Conservation (phyloP, 164 flowering plant species). For the Malania oleifera region DNA sequence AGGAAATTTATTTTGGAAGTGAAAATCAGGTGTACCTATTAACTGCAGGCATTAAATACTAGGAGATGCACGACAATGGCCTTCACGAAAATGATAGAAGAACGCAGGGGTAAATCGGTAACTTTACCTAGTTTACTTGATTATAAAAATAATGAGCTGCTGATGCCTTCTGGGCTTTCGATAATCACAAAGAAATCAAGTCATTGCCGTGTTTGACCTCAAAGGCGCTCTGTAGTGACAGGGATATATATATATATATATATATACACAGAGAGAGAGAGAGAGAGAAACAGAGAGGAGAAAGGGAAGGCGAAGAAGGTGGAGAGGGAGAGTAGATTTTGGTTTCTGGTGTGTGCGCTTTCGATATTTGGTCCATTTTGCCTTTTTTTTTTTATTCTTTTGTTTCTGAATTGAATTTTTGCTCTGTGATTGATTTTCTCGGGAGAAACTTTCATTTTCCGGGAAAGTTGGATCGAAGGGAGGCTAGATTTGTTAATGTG, state of each 20-base stretch:
- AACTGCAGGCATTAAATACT: not conserved
- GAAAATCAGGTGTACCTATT: not conserved
- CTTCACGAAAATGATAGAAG: too few relatives aligned
- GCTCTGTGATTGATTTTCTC: conserved; percentile 5
- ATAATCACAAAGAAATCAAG: conserved; percentile 18
- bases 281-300: not conserved
- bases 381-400: not conserved
- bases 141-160: too few relatives aligned
- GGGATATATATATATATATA: not conserved
- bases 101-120: too few relatives aligned
- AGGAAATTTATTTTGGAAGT: not conserved
- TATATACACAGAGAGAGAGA: not conserved
- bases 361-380: not conserved
- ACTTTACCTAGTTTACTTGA: too few relatives aligned
- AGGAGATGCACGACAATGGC: too few relatives aligned
- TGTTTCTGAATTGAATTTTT: not conserved
- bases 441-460: conserved; percentile 4
- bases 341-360: not conserved
- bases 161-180: too few relatives aligned
- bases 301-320: conserved; percentile 7
- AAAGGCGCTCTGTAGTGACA: conserved; percentile 12
- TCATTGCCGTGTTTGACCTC: conserved; percentile 76
- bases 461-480: not conserved
- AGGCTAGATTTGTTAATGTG: not conserved
- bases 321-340: conserved; percentile 9